phyloP scores from a whole-genome alignment of 306 rosid genomes.

The Fagus crenata region DNA sequence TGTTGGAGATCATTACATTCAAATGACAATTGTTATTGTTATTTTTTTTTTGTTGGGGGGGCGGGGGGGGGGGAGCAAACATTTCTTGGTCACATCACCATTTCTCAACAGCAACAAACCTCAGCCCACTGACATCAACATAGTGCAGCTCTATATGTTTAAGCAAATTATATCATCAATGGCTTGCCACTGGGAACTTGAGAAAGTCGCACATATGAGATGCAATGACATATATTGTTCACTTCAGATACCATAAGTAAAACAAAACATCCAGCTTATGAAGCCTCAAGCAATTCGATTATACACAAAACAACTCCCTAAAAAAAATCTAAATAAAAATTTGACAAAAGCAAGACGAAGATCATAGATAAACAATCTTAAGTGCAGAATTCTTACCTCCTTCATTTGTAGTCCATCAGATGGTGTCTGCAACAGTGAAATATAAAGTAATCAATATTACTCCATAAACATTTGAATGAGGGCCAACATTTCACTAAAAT shows the following conservation, averaged over 20 bases:
- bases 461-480: not conserved
- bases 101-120: not conserved
- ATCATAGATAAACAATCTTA: slow-evolving; percentile 1
- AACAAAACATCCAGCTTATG: not conserved
- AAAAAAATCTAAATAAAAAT: not conserved
- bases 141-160: not conserved
- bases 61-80: no score
- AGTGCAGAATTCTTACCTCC: slow-evolving; percentile 56
- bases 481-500: slow-evolving; percentile 18
- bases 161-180: not conserved
- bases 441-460: slow-evolving; percentile 10
- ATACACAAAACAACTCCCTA: not conserved
- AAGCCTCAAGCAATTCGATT: not conserved
- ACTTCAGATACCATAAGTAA: not conserved
- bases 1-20: not conserved
- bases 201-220: not conserved
- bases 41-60: no score
- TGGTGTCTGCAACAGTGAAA: slow-evolving; percentile 60
- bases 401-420: slow-evolving; percentile 59
- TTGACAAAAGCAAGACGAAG: not conserved
- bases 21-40: not conserved
- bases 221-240: not conserved
- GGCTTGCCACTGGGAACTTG: not conserved
- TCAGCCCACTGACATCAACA: not conserved
- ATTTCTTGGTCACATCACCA: not conserved